These are phyloP conservation scores for Kuraishia hungarica DNA, from an alignment of 805 yeast genomes.

Conservation along the genomic window DNA sequence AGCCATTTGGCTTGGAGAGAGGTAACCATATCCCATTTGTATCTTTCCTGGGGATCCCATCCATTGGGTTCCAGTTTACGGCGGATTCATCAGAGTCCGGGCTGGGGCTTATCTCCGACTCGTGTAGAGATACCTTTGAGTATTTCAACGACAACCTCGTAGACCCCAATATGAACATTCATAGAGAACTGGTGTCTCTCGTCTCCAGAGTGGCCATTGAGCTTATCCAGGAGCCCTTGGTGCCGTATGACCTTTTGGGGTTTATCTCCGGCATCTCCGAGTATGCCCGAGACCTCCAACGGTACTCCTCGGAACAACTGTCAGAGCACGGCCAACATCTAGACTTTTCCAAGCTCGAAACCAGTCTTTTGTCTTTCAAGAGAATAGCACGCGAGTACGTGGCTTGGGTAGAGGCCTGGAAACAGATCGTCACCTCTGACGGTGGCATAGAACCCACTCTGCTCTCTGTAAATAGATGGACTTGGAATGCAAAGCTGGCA, in stretches of 20 bases:
- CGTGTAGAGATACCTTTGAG: conserved; percentile 60
- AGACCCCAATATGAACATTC: conserved; percentile 51
- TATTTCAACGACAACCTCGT: conserved; percentile 36
- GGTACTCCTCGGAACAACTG: conserved; percentile 19
- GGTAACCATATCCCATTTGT: conserved; percentile 69
- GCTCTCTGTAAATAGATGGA: conserved; percentile 64
- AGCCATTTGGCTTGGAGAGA: conserved; percentile 19
- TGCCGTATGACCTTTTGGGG: conserved; percentile 55
- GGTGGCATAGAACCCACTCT: conserved; percentile 67
- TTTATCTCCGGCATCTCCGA: conserved; percentile 35
- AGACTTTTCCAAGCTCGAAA: conserved; percentile 18
- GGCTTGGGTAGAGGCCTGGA: conserved; percentile 60
- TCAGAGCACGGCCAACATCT: conserved; percentile 7
- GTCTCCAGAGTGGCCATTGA: conserved; percentile 45
- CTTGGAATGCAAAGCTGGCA: conserved; percentile 67
- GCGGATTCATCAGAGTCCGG: conserved; percentile 1
- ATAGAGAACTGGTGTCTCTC: conserved; percentile 46
- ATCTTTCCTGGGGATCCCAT: conserved; percentile 57
- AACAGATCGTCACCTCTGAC: conserved; percentile 36
- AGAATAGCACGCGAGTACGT: conserved; percentile 38
- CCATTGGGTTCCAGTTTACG: conserved; percentile 48
- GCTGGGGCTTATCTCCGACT: conserved; percentile 8
- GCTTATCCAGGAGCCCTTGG: conserved; percentile 65
- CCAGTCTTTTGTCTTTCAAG: conserved; percentile 27
- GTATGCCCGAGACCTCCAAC: conserved; percentile 38